Percentiles rank a stretch among this genome's conserved stretches.
Conservation (phyloP, 2,329 filamentous ascomycete genomes). For the Diaporthe velutina region DNA sequence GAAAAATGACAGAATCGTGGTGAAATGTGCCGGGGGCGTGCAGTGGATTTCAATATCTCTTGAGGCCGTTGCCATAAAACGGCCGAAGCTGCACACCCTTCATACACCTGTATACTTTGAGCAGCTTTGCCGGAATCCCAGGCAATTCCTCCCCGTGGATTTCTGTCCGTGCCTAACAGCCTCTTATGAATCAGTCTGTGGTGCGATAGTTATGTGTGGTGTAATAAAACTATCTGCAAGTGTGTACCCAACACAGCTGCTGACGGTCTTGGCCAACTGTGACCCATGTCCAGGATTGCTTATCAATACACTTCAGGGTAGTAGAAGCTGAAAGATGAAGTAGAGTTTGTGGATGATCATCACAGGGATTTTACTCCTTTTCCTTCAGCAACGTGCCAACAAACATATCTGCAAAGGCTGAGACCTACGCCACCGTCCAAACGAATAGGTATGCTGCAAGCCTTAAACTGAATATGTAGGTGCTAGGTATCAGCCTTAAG, state of each 20-base stretch:
- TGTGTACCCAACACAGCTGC: background rate
- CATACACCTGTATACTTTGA: rapidly evolving
- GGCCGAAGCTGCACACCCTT: background rate
- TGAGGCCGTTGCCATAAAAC: background rate
- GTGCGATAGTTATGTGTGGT: no score
- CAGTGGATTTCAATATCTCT: background rate
- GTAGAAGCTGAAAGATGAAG: background rate
- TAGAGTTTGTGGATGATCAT: background rate
- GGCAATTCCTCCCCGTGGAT: no score
- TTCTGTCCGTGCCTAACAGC: no score
- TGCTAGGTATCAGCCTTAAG: background rate
- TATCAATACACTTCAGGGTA: no score
- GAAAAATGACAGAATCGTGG: background rate
- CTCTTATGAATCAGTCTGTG: no score
- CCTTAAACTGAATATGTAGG: no score
- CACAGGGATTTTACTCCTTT: background rate
- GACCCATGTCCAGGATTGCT: background rate
- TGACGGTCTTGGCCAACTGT: background rate
- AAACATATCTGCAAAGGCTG: no score
- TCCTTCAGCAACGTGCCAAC: no score
- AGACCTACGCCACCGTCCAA: background rate
- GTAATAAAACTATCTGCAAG: background rate
- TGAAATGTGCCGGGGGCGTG: no score
- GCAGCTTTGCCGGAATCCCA: no score
- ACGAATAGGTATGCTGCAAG: background rate